Evolutionary conservation across 2,329 filamentous ascomycete species (phyloP).

Genomic region (Trichoderma harzianum): DNA sequence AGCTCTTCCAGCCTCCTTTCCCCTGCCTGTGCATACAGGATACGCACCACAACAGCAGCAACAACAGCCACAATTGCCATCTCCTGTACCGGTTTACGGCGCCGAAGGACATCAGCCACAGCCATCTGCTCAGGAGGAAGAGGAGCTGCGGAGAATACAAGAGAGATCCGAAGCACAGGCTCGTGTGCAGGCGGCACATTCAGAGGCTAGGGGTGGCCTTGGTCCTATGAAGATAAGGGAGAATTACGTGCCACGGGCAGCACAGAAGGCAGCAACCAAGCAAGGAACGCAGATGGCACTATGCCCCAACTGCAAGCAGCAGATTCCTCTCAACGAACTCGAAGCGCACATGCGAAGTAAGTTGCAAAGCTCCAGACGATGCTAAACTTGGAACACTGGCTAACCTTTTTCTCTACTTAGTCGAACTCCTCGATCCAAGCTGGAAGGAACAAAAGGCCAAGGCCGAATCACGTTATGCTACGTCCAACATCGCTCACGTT

Average conservation of each 20-base stretch:
- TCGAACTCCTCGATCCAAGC: slow-evolving; percentile 86
- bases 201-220: slow-evolving; percentile 67
- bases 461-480: slow-evolving; percentile 76
- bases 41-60: slow-evolving; percentile 37
- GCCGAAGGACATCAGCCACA: slow-evolving; percentile 29
- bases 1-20: slow-evolving; percentile 36
- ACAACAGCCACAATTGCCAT: slow-evolving; percentile 33
- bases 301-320: slow-evolving; percentile 90
- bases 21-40: slow-evolving; percentile 45
- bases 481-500: slow-evolving; percentile 78
- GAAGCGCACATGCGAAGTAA: slow-evolving; percentile 87
- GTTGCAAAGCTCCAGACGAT: slow-evolving; percentile 24
- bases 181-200: slow-evolving; percentile 71
- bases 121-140: slow-evolving; percentile 51
- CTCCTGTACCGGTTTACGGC: slow-evolving; percentile 35
- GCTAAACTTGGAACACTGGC: neutral
- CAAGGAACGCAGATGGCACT: slow-evolving; percentile 65
- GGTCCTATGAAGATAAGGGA: slow-evolving; percentile 84
- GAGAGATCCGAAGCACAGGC: slow-evolving; percentile 58
- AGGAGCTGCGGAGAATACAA: slow-evolving; percentile 60
- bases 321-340: slow-evolving; percentile 81
- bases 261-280: slow-evolving; percentile 66
- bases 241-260: slow-evolving; percentile 85
- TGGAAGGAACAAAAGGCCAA: slow-evolving; percentile 97
- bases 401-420: slow-evolving; percentile 39